A percentile compares a stretch with the other conserved stretches of the same genome.
Evolutionary conservation across 2,329 filamentous ascomycete genomes (phyloP).

Genomic region (Ceratocystis papillata): DNA sequence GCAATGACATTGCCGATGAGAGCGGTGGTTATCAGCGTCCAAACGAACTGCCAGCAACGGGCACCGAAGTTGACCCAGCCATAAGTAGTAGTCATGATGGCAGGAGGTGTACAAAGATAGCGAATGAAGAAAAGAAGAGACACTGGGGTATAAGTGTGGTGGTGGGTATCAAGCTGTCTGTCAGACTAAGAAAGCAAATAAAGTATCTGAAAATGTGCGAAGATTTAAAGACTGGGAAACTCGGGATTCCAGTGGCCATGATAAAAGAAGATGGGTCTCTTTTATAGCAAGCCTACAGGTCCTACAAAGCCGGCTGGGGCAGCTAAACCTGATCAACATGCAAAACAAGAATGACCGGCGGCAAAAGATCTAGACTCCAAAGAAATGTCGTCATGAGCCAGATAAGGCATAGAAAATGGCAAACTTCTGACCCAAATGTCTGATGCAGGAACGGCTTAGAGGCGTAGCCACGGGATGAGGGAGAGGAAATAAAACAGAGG

Average conservation of each 20-base stretch:
- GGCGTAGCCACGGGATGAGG: not conserved
- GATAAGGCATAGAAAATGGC: not conserved
- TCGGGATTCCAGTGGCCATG: not conserved
- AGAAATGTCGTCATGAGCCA: not conserved
- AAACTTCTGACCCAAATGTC: not conserved
- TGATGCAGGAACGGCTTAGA: not conserved
- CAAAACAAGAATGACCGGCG: not conserved
- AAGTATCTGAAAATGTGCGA: too few relatives aligned
- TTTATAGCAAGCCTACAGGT: not conserved
- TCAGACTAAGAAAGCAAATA: too few relatives aligned
- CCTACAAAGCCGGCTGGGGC: not conserved
- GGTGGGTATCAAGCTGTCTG: not conserved
- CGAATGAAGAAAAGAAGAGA: not conserved
- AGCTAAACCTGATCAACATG: not conserved
- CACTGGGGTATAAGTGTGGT: not conserved
- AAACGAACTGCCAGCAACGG: conserved; percentile 42
- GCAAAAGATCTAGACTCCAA: conserved; percentile 1
- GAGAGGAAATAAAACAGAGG: not conserved
- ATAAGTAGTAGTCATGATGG: conserved; percentile 31
- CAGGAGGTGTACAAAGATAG: not conserved
- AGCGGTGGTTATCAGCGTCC: conserved; percentile 43
- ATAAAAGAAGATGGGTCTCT: not conserved
- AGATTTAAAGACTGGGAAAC: not conserved
- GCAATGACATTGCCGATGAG: conserved; percentile 50
- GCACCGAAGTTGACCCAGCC: conserved; percentile 36